Evolutionary conservation across 768 basidiomycete species (phyloP), one percentile per base, ranked within the genome.

Genomic region (Lactarius hatsudake): DNA sequence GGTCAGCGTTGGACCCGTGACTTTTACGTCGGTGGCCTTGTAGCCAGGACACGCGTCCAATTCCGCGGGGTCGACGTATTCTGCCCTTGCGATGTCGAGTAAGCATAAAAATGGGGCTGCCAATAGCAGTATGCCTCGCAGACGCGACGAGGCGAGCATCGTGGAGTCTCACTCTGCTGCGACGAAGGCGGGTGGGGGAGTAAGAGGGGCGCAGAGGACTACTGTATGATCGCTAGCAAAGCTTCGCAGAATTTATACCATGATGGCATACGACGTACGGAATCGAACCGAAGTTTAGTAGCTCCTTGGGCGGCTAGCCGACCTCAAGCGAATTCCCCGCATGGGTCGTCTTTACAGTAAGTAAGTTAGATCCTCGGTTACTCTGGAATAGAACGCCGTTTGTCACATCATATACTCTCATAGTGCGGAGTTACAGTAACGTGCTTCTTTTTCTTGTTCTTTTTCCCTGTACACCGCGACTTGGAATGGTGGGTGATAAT

Each of bases 21-120:
- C 74, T 34, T 77, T 75, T 23, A 87, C 79, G 64, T 84, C 81
- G 3, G 74, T 76, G 12, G 82, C 83, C 9, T 77, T 79, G 74
- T 89, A 88, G 18, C 88, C 87, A 1, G 86, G 81, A 73, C 87
- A 89, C 0, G 82, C 80, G 71, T 87, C 86, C 43, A 87, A 79
- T 8, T 69, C 62, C 0, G 32, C 53, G 0, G 74, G 74, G 66
- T 76, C 73, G 12, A 74, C 74, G 32, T 63, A 65, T 3, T 68
- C 72, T 13, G 75, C 76, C 2, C 32, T 62, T 23, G 61, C 68
- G 23, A 72, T 3, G 26, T 17, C n/a, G 7, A 66, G 45, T 3
- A 58, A 40, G 4, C 20, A 40, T n/a, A 66, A 42, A 40, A 62
- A 6, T 6, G 36, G 7, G 30, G 28, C 12, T 20, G 26, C 4